Percentiles rank a stretch among this genome's conserved stretches.
Conservation (phyloP, 768 basidiomycete species). For the Russula olivacea region DNA sequence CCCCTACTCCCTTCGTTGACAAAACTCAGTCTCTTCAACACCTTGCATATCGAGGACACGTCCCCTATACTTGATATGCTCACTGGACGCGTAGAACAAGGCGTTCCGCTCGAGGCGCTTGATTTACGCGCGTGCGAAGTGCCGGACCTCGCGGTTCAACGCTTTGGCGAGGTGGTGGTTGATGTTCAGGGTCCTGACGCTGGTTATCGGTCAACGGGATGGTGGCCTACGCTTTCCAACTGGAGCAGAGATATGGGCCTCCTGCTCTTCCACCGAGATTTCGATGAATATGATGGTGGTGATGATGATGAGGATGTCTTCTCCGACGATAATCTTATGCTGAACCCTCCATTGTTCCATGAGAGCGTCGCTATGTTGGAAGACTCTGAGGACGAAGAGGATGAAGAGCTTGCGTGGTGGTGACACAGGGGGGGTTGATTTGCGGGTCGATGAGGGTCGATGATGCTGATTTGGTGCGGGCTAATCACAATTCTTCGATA, state of each 20-base stretch:
- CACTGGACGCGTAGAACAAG: background rate
- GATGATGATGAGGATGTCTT: background rate
- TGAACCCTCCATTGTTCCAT: background rate
- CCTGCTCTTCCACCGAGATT: background rate
- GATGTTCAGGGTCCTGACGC: background rate
- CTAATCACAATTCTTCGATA: background rate
- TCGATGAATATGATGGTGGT: background rate
- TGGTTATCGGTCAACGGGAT: background rate
- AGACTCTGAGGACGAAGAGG: background rate
- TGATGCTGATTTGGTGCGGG: background rate
- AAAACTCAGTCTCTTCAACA: background rate
- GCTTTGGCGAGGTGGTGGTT: background rate
- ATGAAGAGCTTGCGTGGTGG: background rate
- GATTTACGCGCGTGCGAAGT: background rate
- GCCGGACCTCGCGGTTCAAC: conserved; percentile 26
- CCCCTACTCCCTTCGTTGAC: background rate
- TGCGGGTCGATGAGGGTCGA: background rate
- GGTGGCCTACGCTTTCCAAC: background rate
- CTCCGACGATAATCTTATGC: background rate
- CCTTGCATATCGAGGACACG: too few relatives aligned
- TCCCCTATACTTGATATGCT: background rate
- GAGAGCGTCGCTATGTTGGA: background rate
- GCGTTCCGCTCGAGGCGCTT: background rate
- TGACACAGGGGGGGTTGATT: background rate
- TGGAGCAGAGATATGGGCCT: background rate